Evolutionary conservation across 164 flowering plant species (phyloP), one percentile per base, ranked within the genome.

Genomic region (Dillenia suffruticosa): DNA sequence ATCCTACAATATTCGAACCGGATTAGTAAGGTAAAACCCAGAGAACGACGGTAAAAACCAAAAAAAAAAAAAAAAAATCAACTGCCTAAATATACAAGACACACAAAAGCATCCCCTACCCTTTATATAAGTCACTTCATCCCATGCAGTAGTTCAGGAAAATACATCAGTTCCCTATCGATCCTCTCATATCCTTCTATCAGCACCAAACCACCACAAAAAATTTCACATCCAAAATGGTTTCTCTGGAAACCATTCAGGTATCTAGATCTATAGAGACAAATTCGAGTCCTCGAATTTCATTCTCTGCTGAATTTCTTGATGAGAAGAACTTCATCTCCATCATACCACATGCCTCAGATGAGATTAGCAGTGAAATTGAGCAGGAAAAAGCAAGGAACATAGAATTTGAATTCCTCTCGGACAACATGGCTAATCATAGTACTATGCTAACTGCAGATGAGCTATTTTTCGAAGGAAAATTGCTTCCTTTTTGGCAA

Each of bases 391-490:
- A 63, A 26, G 55, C 69, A 17, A 14, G 66, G 10, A 75, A 63
- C 32, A 40, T 72, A 7, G 95, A 88, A 5, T 92, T 92, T 58
- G 98, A 92, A 84, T 92, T 92, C 59, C 81, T 88, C 3, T 84
- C 91, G 0, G 72, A 60, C 57, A 65, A 73, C 32, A 57, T 49
- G 13, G 61, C 74, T 19, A 47, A 48, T 9, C 45, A 57, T 67
- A 45, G 69, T 9, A 57, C 68, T 45, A 84, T 88, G 88, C 19
- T 83, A n/a, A 66, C 86, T 1, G 98, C 98, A 0, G 98, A 92
- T 54, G 96, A 92, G 79, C 81, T 92, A 52, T 84, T 89, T 74
- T 84, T 66, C 51, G 91, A 92, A 56, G 96, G 98, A 1, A 86
- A 82, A 75, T 69, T 92, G 9, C 84, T 89, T n/a, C 96, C 98